Evolutionary conservation across 805 yeast genomes (phyloP).

Genomic region (Ogataea nakhonphanomensis): DNA sequence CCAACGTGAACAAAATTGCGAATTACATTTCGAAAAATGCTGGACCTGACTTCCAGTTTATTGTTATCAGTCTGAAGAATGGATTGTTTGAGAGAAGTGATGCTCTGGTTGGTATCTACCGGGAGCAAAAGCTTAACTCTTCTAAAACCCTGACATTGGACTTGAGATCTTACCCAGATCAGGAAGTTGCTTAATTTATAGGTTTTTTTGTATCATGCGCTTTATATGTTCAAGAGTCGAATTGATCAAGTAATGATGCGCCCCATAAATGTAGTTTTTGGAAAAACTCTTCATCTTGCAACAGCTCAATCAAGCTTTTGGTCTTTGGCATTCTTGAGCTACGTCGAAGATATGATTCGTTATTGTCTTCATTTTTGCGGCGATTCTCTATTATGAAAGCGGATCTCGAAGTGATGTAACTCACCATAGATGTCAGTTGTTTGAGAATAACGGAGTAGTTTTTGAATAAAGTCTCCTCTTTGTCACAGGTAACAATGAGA

Average conservation of each 20-base stretch:
- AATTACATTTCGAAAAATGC: constrained; percentile 73
- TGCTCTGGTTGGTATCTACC: constrained; percentile 87
- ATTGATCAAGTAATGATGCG: constrained; percentile 41
- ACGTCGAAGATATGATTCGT: constrained; percentile 56
- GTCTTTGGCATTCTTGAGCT: constrained; percentile 49
- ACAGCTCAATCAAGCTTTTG: constrained; percentile 50
- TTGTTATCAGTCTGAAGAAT: constrained; percentile 88
- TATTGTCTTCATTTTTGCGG: constrained; percentile 31
- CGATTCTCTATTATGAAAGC: constrained; percentile 13
- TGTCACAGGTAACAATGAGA: constrained; percentile 53
- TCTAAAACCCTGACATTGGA: constrained; percentile 74
- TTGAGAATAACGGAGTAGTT: constrained; percentile 51
- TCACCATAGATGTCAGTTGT: constrained; percentile 39
- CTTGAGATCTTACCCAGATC: constrained; percentile 55
- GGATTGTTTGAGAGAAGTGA: constrained; percentile 84
- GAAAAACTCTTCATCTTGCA: constrained; percentile 52
- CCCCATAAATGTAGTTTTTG: constrained; percentile 66
- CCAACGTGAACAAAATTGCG: constrained; percentile 85
- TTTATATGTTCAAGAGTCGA: constrained; percentile 4
- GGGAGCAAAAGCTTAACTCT: constrained; percentile 71
- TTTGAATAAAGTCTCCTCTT: constrained; percentile 47
- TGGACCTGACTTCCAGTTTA: constrained; percentile 79
- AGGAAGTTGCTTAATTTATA: constrained; percentile 15
- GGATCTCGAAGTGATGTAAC: constrained; percentile 34
- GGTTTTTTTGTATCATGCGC: neutral